Percentiles rank a stretch among this genome's conserved stretches.
Evolutionary conservation across 2,329 filamentous ascomycete species (phyloP).

Genomic region (Cladophialophora yegresii): DNA sequence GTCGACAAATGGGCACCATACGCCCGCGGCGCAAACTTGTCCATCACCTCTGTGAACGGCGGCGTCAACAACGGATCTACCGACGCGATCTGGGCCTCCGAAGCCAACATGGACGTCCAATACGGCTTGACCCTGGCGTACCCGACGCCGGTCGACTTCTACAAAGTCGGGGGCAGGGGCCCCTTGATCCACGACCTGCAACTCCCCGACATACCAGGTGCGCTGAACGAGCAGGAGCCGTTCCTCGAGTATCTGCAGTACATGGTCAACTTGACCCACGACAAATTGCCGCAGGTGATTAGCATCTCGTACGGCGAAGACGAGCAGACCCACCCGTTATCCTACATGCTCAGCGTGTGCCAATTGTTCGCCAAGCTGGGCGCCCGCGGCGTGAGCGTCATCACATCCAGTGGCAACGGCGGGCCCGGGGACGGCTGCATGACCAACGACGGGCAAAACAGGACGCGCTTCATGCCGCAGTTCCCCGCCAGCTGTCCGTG

Average conservation of each 20-base stretch:
- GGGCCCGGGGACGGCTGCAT: constrained; percentile 60
- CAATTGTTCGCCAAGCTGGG: constrained; percentile 65
- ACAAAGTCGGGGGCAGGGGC: constrained; percentile 58
- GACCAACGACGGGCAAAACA: constrained; percentile 60
- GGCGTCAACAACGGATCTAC: constrained; percentile 53
- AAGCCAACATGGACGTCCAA: constrained; percentile 58
- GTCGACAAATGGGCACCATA: constrained; percentile 56
- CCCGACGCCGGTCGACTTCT: constrained; percentile 57
- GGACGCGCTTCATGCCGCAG: constrained; percentile 58
- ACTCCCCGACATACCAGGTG: constrained; percentile 43
- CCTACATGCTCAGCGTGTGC: constrained; percentile 64
- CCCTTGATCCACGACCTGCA: constrained; percentile 55
- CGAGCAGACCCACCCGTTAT: constrained; percentile 63
- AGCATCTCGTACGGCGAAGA: constrained; percentile 67
- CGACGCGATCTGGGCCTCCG: constrained; percentile 46
- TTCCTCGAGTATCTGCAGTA: constrained; percentile 66
- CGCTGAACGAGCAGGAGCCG: constrained; percentile 60
- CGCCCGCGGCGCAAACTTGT: constrained; percentile 50
- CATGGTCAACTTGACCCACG: constrained; percentile 57
- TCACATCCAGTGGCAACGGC: constrained; percentile 57
- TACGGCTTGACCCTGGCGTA: constrained; percentile 60
- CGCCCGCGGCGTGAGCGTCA: constrained; percentile 63
- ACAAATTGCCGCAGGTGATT: constrained; percentile 62
- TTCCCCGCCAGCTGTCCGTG: constrained; percentile 70
- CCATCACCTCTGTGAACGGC: constrained; percentile 44